Evolutionary conservation across 305 asterid species (phyloP), one percentile per base, ranked within the genome.

Genomic region (Fraxinus ornus): DNA sequence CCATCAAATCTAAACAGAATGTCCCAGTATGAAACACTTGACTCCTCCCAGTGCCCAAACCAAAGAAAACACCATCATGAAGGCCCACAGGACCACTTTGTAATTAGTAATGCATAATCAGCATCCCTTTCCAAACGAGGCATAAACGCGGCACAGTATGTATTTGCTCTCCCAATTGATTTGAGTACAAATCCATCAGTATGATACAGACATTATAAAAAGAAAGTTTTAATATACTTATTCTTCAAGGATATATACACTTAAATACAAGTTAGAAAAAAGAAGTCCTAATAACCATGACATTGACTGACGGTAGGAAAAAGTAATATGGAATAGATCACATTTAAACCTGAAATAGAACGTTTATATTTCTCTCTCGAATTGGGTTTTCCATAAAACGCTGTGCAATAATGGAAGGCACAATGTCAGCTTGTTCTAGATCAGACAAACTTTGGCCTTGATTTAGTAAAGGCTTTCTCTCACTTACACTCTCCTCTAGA

Each of bases 31-130:
- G 57, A 49, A 22, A 70, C 72, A 15, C 60, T 10, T 24, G 26
- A 44, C 76, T 83, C 73, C 80, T 83, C 71, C 71, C 75, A 26
- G 75, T 68, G 66, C 28, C 32, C 49, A 81, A 60, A 36, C 47
- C 68, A n/a, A 81, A 22, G 62, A 36, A 37, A 36, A 75, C 70
- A 44, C 49, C 66, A 24, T 60, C 76, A 66, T 21, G 37, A 73
- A 17, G 68, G 66, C 30, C 77, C 47, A 60, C 30, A 68, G 75
- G 75, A 15, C 36, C 75, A 68, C 37, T 68, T 68, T 12, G 33
- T 68, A 68, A 30, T 68, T 35, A 30, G 21, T 68, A 68, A 68
- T 28, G 33, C 39, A 68, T 35, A 30, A 70, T 70, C 39, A 32
- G 41, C 41, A 28, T 70, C 21, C 32, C 21, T 28, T 30, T 70